A percentile compares a stretch with the other conserved stretches of the same genome.
These are phyloP conservation scores for Jimgerdemannia lactiflua DNA, from an alignment of 192 early-diverging fungal genomes.

Conservation along the genomic window DNA sequence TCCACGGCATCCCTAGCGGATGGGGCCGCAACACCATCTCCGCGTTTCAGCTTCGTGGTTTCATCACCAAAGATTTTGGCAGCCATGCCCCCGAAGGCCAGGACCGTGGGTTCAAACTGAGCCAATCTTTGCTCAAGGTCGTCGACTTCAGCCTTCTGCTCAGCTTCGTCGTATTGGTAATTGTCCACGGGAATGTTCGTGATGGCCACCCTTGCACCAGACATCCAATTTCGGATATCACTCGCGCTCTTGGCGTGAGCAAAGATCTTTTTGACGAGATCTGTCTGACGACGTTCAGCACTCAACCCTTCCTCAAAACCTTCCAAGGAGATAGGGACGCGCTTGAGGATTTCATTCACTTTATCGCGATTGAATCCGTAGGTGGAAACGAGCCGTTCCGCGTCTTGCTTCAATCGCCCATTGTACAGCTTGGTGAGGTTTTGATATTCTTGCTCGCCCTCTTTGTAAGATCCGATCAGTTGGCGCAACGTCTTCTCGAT, in stretches of 20 bases:
- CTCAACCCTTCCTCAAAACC: constrained; percentile 6
- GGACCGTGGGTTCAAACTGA: constrained; percentile 19
- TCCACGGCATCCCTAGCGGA: constrained; percentile 7
- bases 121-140: constrained; percentile 15
- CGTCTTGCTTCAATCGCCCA: background rate
- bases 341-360: background rate
- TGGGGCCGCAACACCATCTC: constrained; percentile 2
- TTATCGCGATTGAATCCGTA: background rate
- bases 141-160: constrained; percentile 15
- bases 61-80: constrained; percentile 13
- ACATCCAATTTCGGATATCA: constrained; percentile 23
- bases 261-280: constrained; percentile 18
- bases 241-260: constrained; percentile 23
- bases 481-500: background rate
- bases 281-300: constrained; percentile 19
- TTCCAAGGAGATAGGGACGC: background rate
- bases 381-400: background rate
- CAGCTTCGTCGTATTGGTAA: constrained; percentile 20
- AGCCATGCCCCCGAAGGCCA: constrained; percentile 20
- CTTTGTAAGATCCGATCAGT: background rate
- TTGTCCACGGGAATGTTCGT: constrained; percentile 13
- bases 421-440: background rate
- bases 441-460: background rate
- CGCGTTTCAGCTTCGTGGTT: constrained; percentile 7
- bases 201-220: constrained; percentile 16